Evolutionary conservation across 176 grass and related monocot species (phyloP).

Genomic region (Oryza nivara): DNA sequence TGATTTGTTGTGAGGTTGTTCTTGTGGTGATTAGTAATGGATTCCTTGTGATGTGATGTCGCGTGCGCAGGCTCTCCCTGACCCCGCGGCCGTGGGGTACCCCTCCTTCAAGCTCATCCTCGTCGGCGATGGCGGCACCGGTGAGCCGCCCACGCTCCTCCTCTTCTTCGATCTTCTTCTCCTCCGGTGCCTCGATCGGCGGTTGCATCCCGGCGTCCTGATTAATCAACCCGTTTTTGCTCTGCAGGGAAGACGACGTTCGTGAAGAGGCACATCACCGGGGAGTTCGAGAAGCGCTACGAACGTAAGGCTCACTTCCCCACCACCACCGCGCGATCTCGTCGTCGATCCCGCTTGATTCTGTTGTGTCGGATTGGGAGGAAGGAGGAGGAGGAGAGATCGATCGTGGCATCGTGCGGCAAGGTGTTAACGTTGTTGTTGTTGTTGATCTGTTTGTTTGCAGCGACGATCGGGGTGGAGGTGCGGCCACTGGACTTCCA

Average conservation of each 20-base stretch:
- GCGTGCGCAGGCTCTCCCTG: conserved; percentile 33
- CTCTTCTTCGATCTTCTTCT: no score
- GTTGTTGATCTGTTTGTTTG: not conserved
- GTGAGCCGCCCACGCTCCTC: conserved; percentile 21
- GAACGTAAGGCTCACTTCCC: conserved; percentile 49
- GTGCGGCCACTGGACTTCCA: conserved; percentile 68
- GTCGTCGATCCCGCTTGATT: not conserved
- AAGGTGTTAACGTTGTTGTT: no score
- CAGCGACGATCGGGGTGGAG: conserved; percentile 83
- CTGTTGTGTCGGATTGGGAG: no score
- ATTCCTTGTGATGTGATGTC: not conserved
- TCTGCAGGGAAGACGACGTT: conserved; percentile 73
- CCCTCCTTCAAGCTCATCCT: conserved; percentile 78
- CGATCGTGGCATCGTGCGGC: no score
- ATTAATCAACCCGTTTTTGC: no score
- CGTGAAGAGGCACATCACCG: conserved; percentile 84
- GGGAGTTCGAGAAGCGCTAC: conserved; percentile 79
- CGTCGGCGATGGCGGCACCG: conserved; percentile 78
- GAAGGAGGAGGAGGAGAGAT: no score
- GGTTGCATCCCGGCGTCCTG: no score
- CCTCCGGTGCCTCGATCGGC: no score
- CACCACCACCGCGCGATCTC: no score
- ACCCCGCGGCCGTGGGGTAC: conserved; percentile 35
- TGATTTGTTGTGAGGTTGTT: not conserved
- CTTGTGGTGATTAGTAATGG: not conserved